Percentiles rank a stretch among this genome's conserved stretches.
Conservation (phyloP, 768 basidiomycete genomes). For the Xerocomellus amylosporus region DNA sequence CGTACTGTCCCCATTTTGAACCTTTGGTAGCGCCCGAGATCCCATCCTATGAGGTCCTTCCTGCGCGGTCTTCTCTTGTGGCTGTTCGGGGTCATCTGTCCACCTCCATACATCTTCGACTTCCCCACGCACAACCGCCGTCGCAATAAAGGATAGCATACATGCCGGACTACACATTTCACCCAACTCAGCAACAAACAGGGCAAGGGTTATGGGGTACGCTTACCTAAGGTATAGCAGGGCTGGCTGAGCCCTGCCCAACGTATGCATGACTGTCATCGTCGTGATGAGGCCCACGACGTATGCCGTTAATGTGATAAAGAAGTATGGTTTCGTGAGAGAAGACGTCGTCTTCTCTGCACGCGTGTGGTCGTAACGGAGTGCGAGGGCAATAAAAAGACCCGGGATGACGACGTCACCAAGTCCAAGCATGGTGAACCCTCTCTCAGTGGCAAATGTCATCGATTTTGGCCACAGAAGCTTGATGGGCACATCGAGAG, state of each 20-base stretch:
- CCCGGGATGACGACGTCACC: constrained; percentile 78
- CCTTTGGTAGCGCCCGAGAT: constrained; percentile 12
- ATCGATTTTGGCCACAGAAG: constrained; percentile 80
- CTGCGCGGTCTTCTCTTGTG: constrained; percentile 14
- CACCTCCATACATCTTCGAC: constrained; percentile 67
- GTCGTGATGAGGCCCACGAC: constrained; percentile 68
- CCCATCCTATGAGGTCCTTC: constrained; percentile 2
- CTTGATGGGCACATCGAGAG: constrained; percentile 91
- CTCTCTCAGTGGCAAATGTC: constrained; percentile 44
- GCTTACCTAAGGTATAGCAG: constrained; percentile 84
- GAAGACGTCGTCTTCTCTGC: constrained; percentile 30
- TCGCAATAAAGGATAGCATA: constrained; percentile 63
- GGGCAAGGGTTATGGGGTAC: not conserved
- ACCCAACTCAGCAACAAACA: not conserved
- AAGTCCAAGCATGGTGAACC: constrained; percentile 87
- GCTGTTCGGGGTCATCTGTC: constrained; percentile 51
- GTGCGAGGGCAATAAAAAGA: constrained; percentile 75
- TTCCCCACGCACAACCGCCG: constrained; percentile 65
- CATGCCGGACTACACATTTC: constrained; percentile 60
- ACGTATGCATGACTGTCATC: constrained; percentile 82
- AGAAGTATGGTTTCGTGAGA: constrained; percentile 76
- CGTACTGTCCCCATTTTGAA: constrained; percentile 16
- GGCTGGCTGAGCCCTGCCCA: constrained; percentile 81
- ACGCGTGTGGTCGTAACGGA: constrained; percentile 77
- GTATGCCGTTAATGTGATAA: constrained; percentile 66